These are phyloP conservation scores for Sanghuangporus baumii DNA, from an alignment of 1,284 basidiomycete species.

Conservation along the genomic window DNA sequence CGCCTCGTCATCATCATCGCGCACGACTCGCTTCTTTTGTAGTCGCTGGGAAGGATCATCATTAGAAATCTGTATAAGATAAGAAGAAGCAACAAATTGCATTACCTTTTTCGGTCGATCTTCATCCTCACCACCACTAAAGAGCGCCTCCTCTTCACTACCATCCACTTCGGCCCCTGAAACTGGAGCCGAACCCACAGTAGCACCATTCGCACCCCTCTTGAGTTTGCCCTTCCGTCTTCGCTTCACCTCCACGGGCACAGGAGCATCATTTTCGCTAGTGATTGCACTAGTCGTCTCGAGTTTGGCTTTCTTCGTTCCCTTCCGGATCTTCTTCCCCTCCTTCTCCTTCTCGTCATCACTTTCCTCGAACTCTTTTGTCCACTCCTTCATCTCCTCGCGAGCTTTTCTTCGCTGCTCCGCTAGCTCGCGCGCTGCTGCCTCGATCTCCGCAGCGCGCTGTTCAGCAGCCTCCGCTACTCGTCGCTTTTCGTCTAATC, in stretches of 20 bases:
- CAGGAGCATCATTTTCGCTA: slow-evolving; percentile 28
- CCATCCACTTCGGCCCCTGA: slow-evolving; percentile 42
- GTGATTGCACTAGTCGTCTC: slow-evolving; percentile 34
- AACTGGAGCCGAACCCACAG: slow-evolving; percentile 30
- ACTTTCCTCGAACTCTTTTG: slow-evolving; percentile 56
- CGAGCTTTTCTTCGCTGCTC: slow-evolving; percentile 68
- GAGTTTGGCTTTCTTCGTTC: slow-evolving; percentile 27
- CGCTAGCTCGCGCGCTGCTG: slow-evolving; percentile 63
- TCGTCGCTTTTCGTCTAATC: slow-evolving; percentile 61
- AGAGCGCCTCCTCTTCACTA: slow-evolving; percentile 37
- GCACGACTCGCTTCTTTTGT: slow-evolving; percentile 64
- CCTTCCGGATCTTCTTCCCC: slow-evolving; percentile 50
- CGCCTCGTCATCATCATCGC: slow-evolving; percentile 67
- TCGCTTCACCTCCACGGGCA: slow-evolving; percentile 41
- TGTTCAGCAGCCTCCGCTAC: slow-evolving; percentile 48
- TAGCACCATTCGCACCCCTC: slow-evolving; percentile 32
- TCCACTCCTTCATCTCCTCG: slow-evolving; percentile 79
- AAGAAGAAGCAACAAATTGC: slow-evolving; percentile 15
- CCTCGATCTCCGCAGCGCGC: slow-evolving; percentile 51
- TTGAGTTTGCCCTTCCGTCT: slow-evolving; percentile 49
- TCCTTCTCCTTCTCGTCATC: slow-evolving; percentile 70
- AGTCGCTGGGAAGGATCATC: slow-evolving; percentile 34
- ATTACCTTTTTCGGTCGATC: slow-evolving; percentile 65
- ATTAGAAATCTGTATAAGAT: not conserved
- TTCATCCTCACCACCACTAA: slow-evolving; percentile 60